Percentiles rank a stretch among this genome's conserved stretches.
Evolutionary conservation across 306 rosid species (phyloP).

Genomic region (Begonia peltatifolia): DNA sequence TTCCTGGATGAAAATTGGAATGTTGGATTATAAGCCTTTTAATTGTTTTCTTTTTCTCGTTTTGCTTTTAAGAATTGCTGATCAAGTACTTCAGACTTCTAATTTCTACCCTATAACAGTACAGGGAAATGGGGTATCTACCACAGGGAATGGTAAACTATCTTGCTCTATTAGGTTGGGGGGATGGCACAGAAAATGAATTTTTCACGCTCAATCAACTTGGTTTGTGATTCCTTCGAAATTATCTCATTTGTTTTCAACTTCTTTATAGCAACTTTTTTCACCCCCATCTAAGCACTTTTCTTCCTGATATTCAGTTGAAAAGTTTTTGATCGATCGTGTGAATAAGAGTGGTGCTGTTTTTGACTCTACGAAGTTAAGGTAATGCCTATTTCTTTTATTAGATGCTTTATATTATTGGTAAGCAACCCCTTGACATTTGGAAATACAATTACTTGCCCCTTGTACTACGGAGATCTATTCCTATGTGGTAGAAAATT

Average conservation of each 20-base stretch:
- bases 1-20: neutral
- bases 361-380: slow-evolving; percentile 66
- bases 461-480: neutral
- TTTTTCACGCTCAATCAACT: slow-evolving; percentile 71
- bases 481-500: neutral
- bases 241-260: neutral
- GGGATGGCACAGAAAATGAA: slow-evolving; percentile 93
- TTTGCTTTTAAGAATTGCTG: slow-evolving; percentile 4
- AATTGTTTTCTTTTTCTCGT: neutral
- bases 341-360: slow-evolving; percentile 92
- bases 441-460: no score
- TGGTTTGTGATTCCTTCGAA: slow-evolving; percentile 32
- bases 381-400: slow-evolving; percentile 22
- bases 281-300: no score
- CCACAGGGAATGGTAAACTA: slow-evolving; percentile 92
- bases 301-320: slow-evolving; percentile 36
- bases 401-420: neutral
- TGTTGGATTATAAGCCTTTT: slow-evolving; percentile 1
- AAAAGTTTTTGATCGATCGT: slow-evolving; percentile 69
- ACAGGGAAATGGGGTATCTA: slow-evolving; percentile 93
- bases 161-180: slow-evolving; percentile 92
- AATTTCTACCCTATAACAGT: slow-evolving; percentile 30
- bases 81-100: slow-evolving; percentile 6
- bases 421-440: neutral
- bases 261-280: neutral